Evolutionary conservation across 2,329 filamentous ascomycete genomes (phyloP).

Genomic region (Aureobasidium pullulans): DNA sequence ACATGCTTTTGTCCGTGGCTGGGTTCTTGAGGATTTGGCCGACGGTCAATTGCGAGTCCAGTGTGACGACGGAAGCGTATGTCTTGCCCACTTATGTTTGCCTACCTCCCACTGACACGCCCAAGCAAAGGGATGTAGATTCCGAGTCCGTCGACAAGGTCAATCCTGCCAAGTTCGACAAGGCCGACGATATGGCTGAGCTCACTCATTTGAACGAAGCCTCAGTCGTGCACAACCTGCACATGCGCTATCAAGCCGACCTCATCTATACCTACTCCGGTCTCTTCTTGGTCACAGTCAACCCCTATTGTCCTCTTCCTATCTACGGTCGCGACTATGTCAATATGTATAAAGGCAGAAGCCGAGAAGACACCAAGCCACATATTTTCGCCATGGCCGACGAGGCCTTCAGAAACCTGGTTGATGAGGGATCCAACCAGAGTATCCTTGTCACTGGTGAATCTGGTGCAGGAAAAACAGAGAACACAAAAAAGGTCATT

Average conservation of each 20-base stretch:
- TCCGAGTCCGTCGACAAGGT: constrained; percentile 92
- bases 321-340: constrained; percentile 97
- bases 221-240: constrained; percentile 93
- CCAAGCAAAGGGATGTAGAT: constrained; percentile 79
- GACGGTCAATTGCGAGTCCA: constrained; percentile 71
- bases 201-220: constrained; percentile 96
- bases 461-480: constrained; percentile 95
- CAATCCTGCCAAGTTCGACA: constrained; percentile 99
- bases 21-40: constrained; percentile 75
- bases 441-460: constrained; percentile 97
- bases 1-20: constrained; percentile 83
- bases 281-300: constrained; percentile 91
- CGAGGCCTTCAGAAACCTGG: constrained; percentile 88
- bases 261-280: constrained; percentile 97
- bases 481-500: constrained; percentile 99
- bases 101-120: constrained; percentile 18
- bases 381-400: constrained; percentile 98
- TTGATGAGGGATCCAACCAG: constrained; percentile 92
- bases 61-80: constrained; percentile 83
- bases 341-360: constrained; percentile 94
- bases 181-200: constrained; percentile 98
- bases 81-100: constrained; percentile 27
- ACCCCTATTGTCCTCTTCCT: constrained; percentile 88
- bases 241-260: constrained; percentile 90
- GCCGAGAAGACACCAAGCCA: constrained; percentile 86